Conservation (phyloP, 2,329 filamentous ascomycete species). For the Nothomitra cinnamomea region DNA sequence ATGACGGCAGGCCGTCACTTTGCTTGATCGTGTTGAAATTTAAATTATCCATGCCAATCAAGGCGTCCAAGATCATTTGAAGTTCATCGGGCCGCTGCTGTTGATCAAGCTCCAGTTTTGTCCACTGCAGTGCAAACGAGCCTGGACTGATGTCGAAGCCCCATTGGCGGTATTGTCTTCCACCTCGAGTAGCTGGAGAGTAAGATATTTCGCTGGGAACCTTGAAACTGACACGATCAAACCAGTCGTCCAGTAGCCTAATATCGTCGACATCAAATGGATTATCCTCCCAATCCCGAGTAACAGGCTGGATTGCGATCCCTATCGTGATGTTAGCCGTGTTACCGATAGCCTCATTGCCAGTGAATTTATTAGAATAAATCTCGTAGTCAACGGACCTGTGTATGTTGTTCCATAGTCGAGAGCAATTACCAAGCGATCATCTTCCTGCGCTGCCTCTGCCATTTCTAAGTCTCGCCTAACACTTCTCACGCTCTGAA, state of each 20-base stretch:
- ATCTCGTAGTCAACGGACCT: not conserved
- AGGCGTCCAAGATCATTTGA: not conserved
- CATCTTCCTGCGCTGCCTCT: not conserved
- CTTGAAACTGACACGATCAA: not conserved
- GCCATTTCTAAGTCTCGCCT: not conserved
- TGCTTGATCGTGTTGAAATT: not conserved
- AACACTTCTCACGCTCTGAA: too few species aligned
- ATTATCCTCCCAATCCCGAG: not conserved
- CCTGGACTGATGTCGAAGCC: not conserved
- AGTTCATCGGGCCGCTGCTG: not conserved
- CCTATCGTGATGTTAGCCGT: not conserved
- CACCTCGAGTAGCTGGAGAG: not conserved
- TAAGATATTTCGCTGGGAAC: not conserved
- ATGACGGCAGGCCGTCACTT: not conserved
- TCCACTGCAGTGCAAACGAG: not conserved
- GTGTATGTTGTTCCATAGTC: not conserved
- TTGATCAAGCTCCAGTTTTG: conserved; percentile 1
- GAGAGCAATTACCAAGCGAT: not conserved
- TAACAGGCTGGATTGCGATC: conserved; percentile 1
- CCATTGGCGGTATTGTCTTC: too few species aligned
- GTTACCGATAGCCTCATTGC: not conserved
- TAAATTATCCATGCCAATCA: not conserved
- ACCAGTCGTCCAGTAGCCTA: not conserved
- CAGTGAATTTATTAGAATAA: not conserved
- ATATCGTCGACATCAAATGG: conserved; percentile 1